These are phyloP conservation scores for Candida michaelii DNA, from an alignment of 805 yeast genomes.

Conservation along the genomic window DNA sequence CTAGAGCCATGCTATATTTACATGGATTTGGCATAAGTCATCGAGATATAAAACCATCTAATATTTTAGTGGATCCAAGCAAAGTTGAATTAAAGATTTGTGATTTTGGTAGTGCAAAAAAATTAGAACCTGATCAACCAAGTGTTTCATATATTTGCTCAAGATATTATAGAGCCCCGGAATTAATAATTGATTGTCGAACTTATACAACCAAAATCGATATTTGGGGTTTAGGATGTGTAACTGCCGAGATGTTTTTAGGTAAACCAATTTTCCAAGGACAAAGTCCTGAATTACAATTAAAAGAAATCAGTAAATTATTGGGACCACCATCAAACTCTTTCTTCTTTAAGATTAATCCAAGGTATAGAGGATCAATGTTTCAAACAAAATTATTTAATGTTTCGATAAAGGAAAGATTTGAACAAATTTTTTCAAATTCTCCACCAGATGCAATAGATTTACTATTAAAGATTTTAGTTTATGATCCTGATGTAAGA, in stretches of 20 bases:
- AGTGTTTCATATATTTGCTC: conserved; percentile 95
- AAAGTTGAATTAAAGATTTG: conserved; percentile 70
- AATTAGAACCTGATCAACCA: conserved; percentile 75
- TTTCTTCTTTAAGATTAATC: conserved; percentile 71
- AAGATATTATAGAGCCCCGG: conserved; percentile 95
- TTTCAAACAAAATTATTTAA: conserved; percentile 63
- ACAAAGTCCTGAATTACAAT: conserved; percentile 80
- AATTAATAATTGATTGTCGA: conserved; percentile 86
- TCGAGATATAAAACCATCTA: conserved; percentile 83
- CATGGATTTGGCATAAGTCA: conserved; percentile 81
- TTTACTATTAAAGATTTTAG: conserved; percentile 74
- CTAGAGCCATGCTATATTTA: conserved; percentile 79
- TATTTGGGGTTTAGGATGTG: conserved; percentile 98
- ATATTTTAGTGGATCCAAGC: conserved; percentile 72
- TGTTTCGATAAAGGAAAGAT: conserved; percentile 53
- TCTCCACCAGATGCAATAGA: conserved; percentile 88
- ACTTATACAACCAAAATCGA: conserved; percentile 89
- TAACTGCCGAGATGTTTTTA: conserved; percentile 87
- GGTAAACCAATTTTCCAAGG: conserved; percentile 97
- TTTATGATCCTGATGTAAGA: conserved; percentile 86
- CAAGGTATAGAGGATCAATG: conserved; percentile 73
- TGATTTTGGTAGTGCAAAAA: conserved; percentile 85
- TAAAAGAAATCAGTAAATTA: conserved; percentile 85
- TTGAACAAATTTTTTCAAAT: conserved; percentile 51
- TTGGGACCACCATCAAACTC: conserved; percentile 81